phyloP scores from a whole-genome alignment of 179 eudicot genomes.

The Actinidia chinensis region DNA sequence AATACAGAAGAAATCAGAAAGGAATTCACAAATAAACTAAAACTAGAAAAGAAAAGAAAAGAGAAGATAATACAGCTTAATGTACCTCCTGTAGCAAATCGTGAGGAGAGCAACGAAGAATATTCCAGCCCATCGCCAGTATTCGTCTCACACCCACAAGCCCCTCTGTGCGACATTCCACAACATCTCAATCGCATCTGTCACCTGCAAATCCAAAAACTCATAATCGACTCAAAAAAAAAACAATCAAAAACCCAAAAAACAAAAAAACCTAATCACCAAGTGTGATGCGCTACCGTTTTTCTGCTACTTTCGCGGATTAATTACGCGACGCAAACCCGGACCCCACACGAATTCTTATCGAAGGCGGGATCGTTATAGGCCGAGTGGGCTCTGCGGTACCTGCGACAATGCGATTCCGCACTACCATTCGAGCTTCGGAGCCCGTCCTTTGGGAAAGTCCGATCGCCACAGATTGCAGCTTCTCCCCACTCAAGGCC shows the following conservation, averaged over 20 bases:
- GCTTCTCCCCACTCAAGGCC: slow-evolving; percentile 28
- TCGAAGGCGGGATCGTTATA: slow-evolving; percentile 77
- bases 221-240: too few species aligned
- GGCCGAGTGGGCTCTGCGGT: slow-evolving; percentile 85
- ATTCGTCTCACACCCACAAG: slow-evolving; percentile 98
- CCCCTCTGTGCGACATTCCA: slow-evolving; percentile 96
- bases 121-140: slow-evolving; percentile 99
- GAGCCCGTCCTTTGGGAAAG: slow-evolving; percentile 48
- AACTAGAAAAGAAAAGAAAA: background rate
- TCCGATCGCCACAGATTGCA: slow-evolving; percentile 42
- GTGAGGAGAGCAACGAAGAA: slow-evolving; percentile 93
- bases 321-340: slow-evolving; percentile 92
- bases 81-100: slow-evolving; percentile 73
- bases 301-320: slow-evolving; percentile 74
- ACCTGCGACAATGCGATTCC: slow-evolving; percentile 69
- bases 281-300: slow-evolving; percentile 64
- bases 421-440: slow-evolving; percentile 54
- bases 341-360: slow-evolving; percentile 94
- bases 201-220: slow-evolving; percentile 47
- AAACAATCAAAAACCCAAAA: background rate
- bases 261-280: background rate
- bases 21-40: background rate
- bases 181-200: slow-evolving; percentile 95
- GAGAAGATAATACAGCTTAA: background rate
- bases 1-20: too few species aligned